Evolutionary conservation across 1,284 basidiomycete genomes (phyloP).

Genomic region (Ganoderma lucidum): DNA sequence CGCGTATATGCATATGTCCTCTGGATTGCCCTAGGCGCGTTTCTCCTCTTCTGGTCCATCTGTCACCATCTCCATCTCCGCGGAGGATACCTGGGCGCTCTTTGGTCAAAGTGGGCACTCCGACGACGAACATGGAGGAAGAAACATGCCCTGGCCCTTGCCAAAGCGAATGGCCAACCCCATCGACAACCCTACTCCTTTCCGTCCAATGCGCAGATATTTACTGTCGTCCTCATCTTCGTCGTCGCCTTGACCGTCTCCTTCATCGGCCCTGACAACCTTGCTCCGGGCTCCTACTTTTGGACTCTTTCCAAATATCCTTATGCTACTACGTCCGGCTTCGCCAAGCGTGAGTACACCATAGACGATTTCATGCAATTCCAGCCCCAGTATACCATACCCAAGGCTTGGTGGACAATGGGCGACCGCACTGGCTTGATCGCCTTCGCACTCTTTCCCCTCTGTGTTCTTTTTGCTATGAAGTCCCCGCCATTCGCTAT

Average conservation of each 20-base stretch:
- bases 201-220: conserved; percentile 69
- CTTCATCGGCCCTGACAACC: conserved; percentile 79
- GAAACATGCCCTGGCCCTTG: conserved; percentile 45
- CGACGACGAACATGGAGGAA: conserved; percentile 60
- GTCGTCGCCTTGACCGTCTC: conserved; percentile 54
- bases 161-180: conserved; percentile 42
- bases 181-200: conserved; percentile 58
- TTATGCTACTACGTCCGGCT: conserved; percentile 39
- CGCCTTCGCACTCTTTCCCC: conserved; percentile 81
- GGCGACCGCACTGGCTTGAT: conserved; percentile 80
- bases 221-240: conserved; percentile 54
- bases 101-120: conserved; percentile 63
- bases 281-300: conserved; percentile 61
- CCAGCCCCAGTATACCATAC: conserved; percentile 67
- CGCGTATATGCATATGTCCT: conserved; percentile 65
- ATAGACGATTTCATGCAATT: conserved; percentile 43
- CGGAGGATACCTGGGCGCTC: conserved; percentile 53
- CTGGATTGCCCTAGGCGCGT: conserved; percentile 55
- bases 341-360: conserved; percentile 39
- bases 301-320: conserved; percentile 44
- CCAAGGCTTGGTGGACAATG: conserved; percentile 82
- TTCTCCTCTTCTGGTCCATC: conserved; percentile 50
- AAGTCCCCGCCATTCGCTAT: conserved; percentile 86
- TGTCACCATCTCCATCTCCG: conserved; percentile 51
- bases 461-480: conserved; percentile 80